Base-by-base conservation (phyloP, 2,329 filamentous ascomycete genomes). In the Ophiostoma tasmaniense region DNA sequence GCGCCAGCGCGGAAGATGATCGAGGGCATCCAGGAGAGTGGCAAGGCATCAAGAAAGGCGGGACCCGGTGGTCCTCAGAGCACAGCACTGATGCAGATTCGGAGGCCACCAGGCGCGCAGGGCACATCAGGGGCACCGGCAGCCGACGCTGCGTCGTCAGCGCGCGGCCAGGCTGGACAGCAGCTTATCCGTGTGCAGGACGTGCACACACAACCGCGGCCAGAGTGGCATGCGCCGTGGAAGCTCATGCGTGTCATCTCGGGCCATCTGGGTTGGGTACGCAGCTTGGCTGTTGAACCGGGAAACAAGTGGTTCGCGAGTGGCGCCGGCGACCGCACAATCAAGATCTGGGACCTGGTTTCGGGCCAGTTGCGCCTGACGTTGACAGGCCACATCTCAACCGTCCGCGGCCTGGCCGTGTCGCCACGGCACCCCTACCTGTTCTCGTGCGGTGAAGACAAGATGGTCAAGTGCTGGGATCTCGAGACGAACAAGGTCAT, bases 381-480 rank as follows among this genome's bases (percentile, higher is more conserved):
- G 0, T 81, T 98, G 71, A 98, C 94, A 1, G 94, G 94, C 45
- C 94, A 97, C 79, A 97, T 97, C 75, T 96, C 92, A 66, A 96
- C 92, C 4, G 93, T 97, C 0, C 89, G 93, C 67, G 95, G 95
- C 1, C 84, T 99, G 65, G 95, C 94, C 0, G 92, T 99, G 8
- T 97, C 92, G 25, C 91, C 93, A 20, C 84, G 95, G 64, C 95
- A 99, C 80, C 96, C 95, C 0, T 99, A 99, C 76, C 85, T 99
- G 11, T 99, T 99, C 79, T 97, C 93, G 13, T 99, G 95, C 76
- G 96, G 92, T 70, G 95, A 99, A 79, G 95, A 99, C 78, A 99
- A 99, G 82, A 97, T 97, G 93, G 95, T 99, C 72, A 99, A 99
- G 80, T 99, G 95, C 81, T 99, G 95, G 95, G 95, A 99, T 81